A percentile compares a stretch with the other conserved stretches of the same genome.
Conservation (phyloP, 805 yeast genomes). For the Cyberlindnera euphorbiiphila region DNA sequence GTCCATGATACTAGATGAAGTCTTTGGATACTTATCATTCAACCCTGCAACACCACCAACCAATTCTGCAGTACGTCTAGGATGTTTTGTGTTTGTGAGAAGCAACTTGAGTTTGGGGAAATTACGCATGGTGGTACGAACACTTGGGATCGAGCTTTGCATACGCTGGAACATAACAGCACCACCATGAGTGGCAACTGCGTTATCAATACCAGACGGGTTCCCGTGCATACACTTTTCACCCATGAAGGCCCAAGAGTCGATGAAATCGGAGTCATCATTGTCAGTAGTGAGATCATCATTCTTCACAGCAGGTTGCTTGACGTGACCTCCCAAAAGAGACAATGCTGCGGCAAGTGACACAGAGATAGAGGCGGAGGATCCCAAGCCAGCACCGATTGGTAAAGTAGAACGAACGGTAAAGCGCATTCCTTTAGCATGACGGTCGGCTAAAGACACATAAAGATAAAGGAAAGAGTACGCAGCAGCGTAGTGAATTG, state of each 20-base stretch:
- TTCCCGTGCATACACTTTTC: conserved; percentile 95
- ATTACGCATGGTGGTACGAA: conserved; percentile 62
- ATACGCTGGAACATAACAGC: conserved; percentile 83
- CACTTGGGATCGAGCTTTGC: conserved; percentile 50
- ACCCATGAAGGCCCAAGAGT: conserved; percentile 87
- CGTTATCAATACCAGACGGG: conserved; percentile 95
- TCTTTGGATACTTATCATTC: conserved; percentile 47
- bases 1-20: conserved; percentile 56
- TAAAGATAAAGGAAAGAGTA: conserved; percentile 80
- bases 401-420: conserved; percentile 82
- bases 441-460: conserved; percentile 48
- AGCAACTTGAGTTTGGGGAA: conserved; percentile 73
- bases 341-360: conserved; percentile 74
- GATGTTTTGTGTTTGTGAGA: conserved; percentile 81
- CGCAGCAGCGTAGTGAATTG: conserved; percentile 73
- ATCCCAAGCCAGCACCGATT: conserved; percentile 95
- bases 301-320: conserved; percentile 32
- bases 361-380: conserved; percentile 88
- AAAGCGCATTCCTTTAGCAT: conserved; percentile 50
- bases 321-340: conserved; percentile 52
- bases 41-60: conserved; percentile 72
- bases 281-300: conserved; percentile 36
- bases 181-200: conserved; percentile 94
- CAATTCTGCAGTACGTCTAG: conserved; percentile 79
- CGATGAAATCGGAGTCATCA: conserved; percentile 57